Conservation (phyloP, 768 basidiomycete species). For the Fomitopsis serialis region DNA sequence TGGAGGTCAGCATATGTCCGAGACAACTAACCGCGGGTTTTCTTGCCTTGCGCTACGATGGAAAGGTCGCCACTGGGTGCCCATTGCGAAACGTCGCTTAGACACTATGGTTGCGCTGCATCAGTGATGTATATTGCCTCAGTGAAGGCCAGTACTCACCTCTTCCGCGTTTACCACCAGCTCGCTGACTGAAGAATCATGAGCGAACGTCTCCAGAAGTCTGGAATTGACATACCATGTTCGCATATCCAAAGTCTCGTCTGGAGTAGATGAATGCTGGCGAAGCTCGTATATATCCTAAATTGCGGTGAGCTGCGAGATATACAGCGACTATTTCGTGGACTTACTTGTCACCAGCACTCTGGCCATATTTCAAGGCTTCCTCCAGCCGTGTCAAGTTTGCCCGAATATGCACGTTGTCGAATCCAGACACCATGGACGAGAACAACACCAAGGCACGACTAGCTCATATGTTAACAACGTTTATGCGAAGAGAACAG, state of each 20-base stretch:
- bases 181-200: slow-evolving; percentile 44
- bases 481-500: neutral
- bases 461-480: slow-evolving; percentile 25
- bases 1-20: neutral
- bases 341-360: slow-evolving; percentile 59
- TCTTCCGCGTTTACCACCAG: slow-evolving; percentile 55
- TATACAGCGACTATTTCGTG: no score
- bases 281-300: slow-evolving; percentile 63
- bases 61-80: slow-evolving; percentile 48
- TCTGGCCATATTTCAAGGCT: slow-evolving; percentile 59
- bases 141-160: slow-evolving; percentile 28
- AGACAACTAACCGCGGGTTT: neutral
- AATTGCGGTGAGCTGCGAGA: neutral
- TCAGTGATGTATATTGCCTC: slow-evolving; percentile 1
- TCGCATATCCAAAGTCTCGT: slow-evolving; percentile 57
- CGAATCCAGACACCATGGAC: slow-evolving; percentile 61
- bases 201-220: neutral
- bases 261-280: slow-evolving; percentile 47
- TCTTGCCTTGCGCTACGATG: slow-evolving; percentile 48
- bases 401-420: slow-evolving; percentile 58
- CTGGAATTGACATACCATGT: slow-evolving; percentile 39
- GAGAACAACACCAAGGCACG: slow-evolving; percentile 58
- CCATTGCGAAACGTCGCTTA: slow-evolving; percentile 52
- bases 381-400: slow-evolving; percentile 56
- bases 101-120: slow-evolving; percentile 32